Conservation (phyloP, 129 eudicot genomes). For the Flaveria ramosissima region DNA sequence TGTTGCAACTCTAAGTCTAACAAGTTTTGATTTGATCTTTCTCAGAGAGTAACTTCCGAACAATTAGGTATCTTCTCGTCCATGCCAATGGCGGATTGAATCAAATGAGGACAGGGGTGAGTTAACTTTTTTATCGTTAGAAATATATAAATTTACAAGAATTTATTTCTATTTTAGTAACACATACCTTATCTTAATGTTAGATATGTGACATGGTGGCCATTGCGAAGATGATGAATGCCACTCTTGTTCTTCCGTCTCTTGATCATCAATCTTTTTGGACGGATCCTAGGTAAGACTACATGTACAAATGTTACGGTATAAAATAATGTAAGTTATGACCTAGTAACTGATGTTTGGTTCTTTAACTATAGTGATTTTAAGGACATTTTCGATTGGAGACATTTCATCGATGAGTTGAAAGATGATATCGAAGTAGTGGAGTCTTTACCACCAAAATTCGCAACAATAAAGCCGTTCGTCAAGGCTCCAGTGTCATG, state of each 20-base stretch:
- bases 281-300: constrained; percentile 85
- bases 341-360: neutral
- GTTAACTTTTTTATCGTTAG: constrained; percentile 22
- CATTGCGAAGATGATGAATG: constrained; percentile 81
- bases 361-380: constrained; percentile 54
- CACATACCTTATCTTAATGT: constrained; percentile 1
- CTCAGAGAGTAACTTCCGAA: constrained; percentile 45
- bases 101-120: constrained; percentile 97
- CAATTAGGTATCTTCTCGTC: constrained; percentile 71
- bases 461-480: constrained; percentile 48
- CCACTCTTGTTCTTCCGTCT: constrained; percentile 94
- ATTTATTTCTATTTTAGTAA: neutral
- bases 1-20: neutral
- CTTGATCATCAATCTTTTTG: constrained; percentile 94
- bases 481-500: constrained; percentile 85
- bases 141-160: neutral
- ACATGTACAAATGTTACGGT: neutral
- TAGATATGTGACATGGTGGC: constrained; percentile 99
- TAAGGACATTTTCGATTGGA: constrained; percentile 91
- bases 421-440: constrained; percentile 79
- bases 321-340: neutral
- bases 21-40: neutral
- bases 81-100: constrained; percentile 98
- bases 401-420: constrained; percentile 68
- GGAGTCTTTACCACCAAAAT: constrained; percentile 69